A percentile compares a stretch with the other conserved stretches of the same genome.
Evolutionary conservation across 352 stramenopile genomes (phyloP).

Genomic region (Phytophthora colocasiae): DNA sequence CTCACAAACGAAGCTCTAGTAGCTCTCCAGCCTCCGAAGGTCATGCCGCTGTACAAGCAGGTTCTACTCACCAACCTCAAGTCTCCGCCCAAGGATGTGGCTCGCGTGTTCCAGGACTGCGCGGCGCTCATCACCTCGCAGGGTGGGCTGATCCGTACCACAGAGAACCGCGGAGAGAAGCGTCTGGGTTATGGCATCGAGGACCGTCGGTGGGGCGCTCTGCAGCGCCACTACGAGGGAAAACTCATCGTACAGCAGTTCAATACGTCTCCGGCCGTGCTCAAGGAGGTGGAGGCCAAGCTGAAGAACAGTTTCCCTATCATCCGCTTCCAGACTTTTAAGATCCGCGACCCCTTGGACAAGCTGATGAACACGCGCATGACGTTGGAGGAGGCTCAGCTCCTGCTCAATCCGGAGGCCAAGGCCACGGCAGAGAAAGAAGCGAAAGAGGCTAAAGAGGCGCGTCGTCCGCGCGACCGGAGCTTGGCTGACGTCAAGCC

Average conservation of each 20-base stretch:
- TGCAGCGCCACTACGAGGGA: conserved; percentile 87
- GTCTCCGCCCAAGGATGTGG: conserved; percentile 83
- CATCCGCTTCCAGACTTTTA: conserved; percentile 89
- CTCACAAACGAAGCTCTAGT: conserved; percentile 19
- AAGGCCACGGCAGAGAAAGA: conserved; percentile 43
- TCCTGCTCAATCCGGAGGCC: conserved; percentile 57
- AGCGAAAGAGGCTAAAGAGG: conserved; percentile 45
- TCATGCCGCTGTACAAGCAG: conserved; percentile 91
- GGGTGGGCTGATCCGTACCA: conserved; percentile 78
- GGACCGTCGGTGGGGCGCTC: conserved; percentile 85
- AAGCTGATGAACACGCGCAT: conserved; percentile 85
- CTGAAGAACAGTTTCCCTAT: conserved; percentile 88
- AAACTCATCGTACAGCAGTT: conserved; percentile 91
- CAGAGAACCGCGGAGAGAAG: conserved; percentile 86
- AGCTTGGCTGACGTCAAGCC: conserved; percentile 45
- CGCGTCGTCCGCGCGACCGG: conserved; percentile 36
- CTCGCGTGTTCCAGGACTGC: conserved; percentile 85
- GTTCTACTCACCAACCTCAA: conserved; percentile 91
- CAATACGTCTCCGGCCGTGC: conserved; percentile 73
- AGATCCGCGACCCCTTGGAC: conserved; percentile 83
- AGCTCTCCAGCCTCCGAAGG: background rate
- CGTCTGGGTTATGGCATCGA: conserved; percentile 84
- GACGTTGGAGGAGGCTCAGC: conserved; percentile 66
- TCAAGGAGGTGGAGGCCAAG: conserved; percentile 81
- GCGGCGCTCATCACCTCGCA: conserved; percentile 68